phyloP scores from a whole-genome alignment of 768 basidiomycete genomes.

The Tylopilus vinaceipallidus region DNA sequence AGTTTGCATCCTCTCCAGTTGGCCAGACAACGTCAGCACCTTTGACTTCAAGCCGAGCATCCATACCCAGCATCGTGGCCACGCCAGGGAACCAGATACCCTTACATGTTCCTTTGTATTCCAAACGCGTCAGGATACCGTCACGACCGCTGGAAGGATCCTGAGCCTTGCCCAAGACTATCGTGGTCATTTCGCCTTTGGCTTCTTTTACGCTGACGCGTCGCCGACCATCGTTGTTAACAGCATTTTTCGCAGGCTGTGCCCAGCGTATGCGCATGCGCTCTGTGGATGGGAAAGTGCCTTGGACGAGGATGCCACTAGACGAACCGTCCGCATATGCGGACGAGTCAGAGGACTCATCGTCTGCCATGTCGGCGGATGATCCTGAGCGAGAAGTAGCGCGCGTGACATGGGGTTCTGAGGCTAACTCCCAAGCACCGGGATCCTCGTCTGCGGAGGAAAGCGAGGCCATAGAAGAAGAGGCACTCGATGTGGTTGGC shows the following conservation, averaged over 20 bases:
- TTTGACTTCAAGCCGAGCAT: conserved; percentile 66
- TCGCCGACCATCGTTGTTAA: conserved; percentile 52
- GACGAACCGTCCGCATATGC: conserved; percentile 45
- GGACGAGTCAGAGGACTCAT: conserved; percentile 77
- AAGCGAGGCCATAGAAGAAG: conserved; percentile 67
- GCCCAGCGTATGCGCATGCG: conserved; percentile 79
- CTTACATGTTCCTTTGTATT: conserved; percentile 71
- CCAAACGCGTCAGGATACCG: conserved; percentile 62
- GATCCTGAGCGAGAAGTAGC: conserved; percentile 52
- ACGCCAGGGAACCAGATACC: conserved; percentile 83
- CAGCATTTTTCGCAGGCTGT: conserved; percentile 49
- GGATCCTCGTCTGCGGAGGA: conserved; percentile 74
- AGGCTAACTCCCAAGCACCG: conserved; percentile 70
- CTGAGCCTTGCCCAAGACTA: conserved; percentile 49
- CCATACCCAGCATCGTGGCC: conserved; percentile 77
- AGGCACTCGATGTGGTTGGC: conserved; percentile 46
- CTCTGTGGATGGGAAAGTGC: conserved; percentile 76
- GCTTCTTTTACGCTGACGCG: conserved; percentile 69
- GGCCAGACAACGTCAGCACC: conserved; percentile 71
- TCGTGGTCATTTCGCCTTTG: conserved; percentile 64
- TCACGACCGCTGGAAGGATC: conserved; percentile 39
- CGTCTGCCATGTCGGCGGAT: conserved; percentile 73
- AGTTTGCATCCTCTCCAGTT: conserved; percentile 45
- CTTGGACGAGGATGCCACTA: conserved; percentile 68
- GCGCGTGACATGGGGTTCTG: conserved; percentile 74